Conservation (phyloP, 345 rosid genomes). For the Populus tremula region DNA sequence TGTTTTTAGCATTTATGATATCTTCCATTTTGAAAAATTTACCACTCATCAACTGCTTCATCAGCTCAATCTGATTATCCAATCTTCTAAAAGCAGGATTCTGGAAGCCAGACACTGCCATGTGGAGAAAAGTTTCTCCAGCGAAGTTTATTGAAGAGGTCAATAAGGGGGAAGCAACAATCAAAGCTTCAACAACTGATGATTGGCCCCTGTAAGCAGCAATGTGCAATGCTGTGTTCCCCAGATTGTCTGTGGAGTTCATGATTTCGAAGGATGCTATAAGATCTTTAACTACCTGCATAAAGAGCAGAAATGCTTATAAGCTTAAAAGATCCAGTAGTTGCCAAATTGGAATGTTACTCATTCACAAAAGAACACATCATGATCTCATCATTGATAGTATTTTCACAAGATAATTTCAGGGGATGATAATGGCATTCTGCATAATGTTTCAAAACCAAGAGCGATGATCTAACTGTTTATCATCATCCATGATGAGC, state of each 20-base stretch:
- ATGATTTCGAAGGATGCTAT: slow-evolving; percentile 45
- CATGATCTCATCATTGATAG: background rate
- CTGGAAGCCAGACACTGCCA: slow-evolving; percentile 71
- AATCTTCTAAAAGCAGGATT: slow-evolving; percentile 68
- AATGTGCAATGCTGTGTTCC: slow-evolving; percentile 73
- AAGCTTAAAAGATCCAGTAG: slow-evolving; percentile 1
- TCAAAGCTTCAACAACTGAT: slow-evolving; percentile 52
- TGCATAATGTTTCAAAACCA: too few relatives aligned
- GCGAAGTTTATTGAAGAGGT: slow-evolving; percentile 48
- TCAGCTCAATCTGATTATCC: slow-evolving; percentile 68
- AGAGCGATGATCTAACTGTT: too few relatives aligned
- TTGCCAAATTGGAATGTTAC: background rate
- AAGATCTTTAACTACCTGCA: slow-evolving; percentile 67
- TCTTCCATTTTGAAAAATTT: slow-evolving; percentile 32
- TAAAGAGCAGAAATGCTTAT: background rate
- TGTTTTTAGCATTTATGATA: slow-evolving; percentile 55
- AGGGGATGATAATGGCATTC: too few relatives aligned
- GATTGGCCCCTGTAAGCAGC: slow-evolving; percentile 77
- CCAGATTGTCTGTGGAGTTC: slow-evolving; percentile 50
- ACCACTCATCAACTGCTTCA: slow-evolving; percentile 49
- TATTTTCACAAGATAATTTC: too few relatives aligned
- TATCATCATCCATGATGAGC: too few relatives aligned
- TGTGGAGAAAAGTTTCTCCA: slow-evolving; percentile 80
- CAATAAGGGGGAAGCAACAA: slow-evolving; percentile 51
- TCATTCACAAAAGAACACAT: background rate